Conservation (phyloP, 1,284 basidiomycete species). For the Boletus smithii region DNA sequence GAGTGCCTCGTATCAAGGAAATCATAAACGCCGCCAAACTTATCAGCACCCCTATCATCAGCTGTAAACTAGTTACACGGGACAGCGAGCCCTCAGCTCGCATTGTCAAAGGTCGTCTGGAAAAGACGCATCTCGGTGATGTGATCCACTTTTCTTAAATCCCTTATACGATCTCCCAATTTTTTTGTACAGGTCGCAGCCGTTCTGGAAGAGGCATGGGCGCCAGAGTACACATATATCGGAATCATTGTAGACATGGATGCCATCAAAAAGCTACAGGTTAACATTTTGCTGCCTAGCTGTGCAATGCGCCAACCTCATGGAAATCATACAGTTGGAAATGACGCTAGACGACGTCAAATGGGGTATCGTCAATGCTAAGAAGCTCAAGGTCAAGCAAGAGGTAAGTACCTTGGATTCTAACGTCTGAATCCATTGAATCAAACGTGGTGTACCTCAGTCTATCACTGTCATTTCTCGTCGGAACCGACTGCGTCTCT, state of each 20-base stretch:
- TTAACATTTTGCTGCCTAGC: constrained; percentile 29
- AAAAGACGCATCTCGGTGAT: constrained; percentile 94
- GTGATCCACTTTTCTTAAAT: constrained; percentile 39
- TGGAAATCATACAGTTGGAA: constrained; percentile 62
- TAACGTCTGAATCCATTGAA: neutral
- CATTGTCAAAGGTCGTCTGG: constrained; percentile 95
- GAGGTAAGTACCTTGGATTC: constrained; percentile 49
- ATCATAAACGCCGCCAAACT: constrained; percentile 98
- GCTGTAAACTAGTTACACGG: constrained; percentile 85
- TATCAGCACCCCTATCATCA: constrained; percentile 98
- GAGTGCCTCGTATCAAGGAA: constrained; percentile 99
- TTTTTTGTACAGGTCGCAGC: constrained; percentile 71
- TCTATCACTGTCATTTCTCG: constrained; percentile 71
- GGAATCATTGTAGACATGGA: constrained; percentile 91
- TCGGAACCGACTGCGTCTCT: constrained; percentile 82
- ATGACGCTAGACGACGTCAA: constrained; percentile 92
- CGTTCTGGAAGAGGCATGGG: constrained; percentile 95
- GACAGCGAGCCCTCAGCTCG: constrained; percentile 88
- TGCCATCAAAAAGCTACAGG: constrained; percentile 89
- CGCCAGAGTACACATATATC: constrained; percentile 87
- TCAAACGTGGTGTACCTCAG: constrained; percentile 34
- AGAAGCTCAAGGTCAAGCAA: constrained; percentile 91
- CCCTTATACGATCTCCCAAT: neutral
- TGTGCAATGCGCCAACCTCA: neutral
- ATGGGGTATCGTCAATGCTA: constrained; percentile 83